Conservation (phyloP, 176 grass and related monocot species). For the Oryza glaberrima region DNA sequence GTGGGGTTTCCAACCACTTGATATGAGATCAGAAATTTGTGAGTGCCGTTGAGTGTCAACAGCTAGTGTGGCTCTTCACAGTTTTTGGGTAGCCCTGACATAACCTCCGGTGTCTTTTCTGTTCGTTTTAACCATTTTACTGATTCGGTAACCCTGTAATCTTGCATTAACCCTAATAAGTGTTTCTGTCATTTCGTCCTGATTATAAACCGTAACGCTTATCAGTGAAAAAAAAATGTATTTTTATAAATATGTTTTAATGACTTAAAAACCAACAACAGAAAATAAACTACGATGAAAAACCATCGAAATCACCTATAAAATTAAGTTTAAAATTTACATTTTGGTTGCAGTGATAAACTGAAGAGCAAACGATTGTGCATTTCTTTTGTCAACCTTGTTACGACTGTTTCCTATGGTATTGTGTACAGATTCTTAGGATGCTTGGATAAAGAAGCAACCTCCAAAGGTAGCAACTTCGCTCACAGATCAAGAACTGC, state of each 20-base stretch:
- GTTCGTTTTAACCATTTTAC: background rate
- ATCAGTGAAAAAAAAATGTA: too few relatives aligned
- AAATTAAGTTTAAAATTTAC: too few relatives aligned
- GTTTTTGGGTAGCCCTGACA: background rate
- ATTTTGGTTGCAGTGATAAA: too few relatives aligned
- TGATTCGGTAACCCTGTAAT: background rate
- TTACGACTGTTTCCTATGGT: background rate
- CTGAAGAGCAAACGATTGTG: too few relatives aligned
- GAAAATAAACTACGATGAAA: too few relatives aligned
- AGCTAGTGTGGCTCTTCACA: background rate
- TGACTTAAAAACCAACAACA: too few relatives aligned
- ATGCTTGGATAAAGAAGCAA: constrained; percentile 33
- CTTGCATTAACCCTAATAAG: background rate
- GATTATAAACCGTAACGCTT: too few relatives aligned
- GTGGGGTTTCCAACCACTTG: background rate
- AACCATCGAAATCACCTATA: too few relatives aligned
- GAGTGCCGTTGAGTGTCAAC: background rate
- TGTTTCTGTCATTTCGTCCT: too few relatives aligned
- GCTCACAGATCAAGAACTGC: background rate
- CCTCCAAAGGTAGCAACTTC: constrained; percentile 2
- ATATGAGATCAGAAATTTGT: constrained; percentile 8
- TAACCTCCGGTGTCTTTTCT: background rate
- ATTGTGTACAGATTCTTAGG: background rate
- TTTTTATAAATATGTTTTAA: too few relatives aligned
- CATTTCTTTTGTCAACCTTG: background rate